Evolutionary conservation across 1,139 yeast species (phyloP).

Genomic region (Suhomyces guaymorum): DNA sequence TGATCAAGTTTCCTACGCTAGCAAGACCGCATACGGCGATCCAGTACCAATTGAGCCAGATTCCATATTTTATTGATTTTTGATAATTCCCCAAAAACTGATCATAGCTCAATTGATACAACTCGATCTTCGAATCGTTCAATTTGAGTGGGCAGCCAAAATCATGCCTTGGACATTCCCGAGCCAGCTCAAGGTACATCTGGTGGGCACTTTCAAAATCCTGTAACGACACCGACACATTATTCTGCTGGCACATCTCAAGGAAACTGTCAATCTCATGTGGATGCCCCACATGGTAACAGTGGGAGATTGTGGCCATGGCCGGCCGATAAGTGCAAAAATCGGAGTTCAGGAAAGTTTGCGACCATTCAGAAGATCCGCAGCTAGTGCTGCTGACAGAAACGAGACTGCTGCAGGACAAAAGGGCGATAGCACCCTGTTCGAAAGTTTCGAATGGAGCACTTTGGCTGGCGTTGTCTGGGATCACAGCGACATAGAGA

Average conservation of each 20-base stretch:
- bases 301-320: slow-evolving; percentile 44
- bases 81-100: slow-evolving; percentile 45
- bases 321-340: slow-evolving; percentile 36
- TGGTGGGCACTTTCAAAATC: slow-evolving; percentile 35
- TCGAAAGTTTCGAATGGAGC: slow-evolving; percentile 40
- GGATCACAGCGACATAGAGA: slow-evolving; percentile 29
- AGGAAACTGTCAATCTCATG: slow-evolving; percentile 28
- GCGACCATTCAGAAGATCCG: too few relatives aligned
- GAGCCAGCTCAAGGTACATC: slow-evolving; percentile 38
- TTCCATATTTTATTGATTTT: slow-evolving; percentile 37
- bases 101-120: slow-evolving; percentile 30
- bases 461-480: slow-evolving; percentile 32
- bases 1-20: slow-evolving; percentile 32
- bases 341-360: slow-evolving; percentile 9
- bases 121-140: slow-evolving; percentile 20
- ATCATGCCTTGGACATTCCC: slow-evolving; percentile 19
- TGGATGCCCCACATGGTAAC: slow-evolving; percentile 31
- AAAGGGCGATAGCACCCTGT: slow-evolving; percentile 30
- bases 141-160: slow-evolving; percentile 25
- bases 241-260: slow-evolving; percentile 28
- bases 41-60: slow-evolving; percentile 35
- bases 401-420: slow-evolving; percentile 35
- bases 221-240: slow-evolving; percentile 29
- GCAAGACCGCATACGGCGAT: slow-evolving; percentile 25
- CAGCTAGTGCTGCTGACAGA: slow-evolving; percentile 1